Evolutionary conservation across 495 filamentous ascomycete genomes (phyloP), one percentile per base, ranked within the genome.

Genomic region (Chaetomium tenue): DNA sequence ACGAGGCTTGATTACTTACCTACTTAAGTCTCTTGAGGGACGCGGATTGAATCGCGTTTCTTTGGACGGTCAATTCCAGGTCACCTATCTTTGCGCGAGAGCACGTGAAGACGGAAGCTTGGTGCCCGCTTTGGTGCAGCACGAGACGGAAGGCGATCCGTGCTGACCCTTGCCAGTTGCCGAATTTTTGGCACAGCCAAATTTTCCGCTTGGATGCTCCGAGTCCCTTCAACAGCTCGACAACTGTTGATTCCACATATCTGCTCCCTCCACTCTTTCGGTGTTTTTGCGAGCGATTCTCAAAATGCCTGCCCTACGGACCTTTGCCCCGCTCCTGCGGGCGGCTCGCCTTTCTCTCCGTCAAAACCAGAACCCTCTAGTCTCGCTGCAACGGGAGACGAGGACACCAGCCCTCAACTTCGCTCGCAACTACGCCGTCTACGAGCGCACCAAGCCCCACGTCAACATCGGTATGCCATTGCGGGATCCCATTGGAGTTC

Each of bases 401-500:
- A 83, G 91, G 64, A 83, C 83, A 66, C 81, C 81, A 66, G 82
- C 88, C 72, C 82, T 86, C 73, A 87, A 88, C 79, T 79, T 86
- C 75, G 82, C 80, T 69, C 83, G 91, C 71, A 83, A 85, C 69
- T 87, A 94, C 72, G 92, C 91, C 57, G 88, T 85, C 68, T 98
- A 89, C 75, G 86, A 96, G 85, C 87, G 94, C 67, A 89, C 82
- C 74, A 98, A 98, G 83, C 94, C 95, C 58, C 94, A 98, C 74
- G 92, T 98, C 67, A 98, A 98, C 80, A 93, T 98, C 72, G 94
- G 91, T 92, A 84, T 69, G 82, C 62, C 39, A 12, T 12, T 25
- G n/a, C 63, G 50, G 23, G n/a, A 26, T 47, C 58, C 25, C 22
- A 60, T 46, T 59, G 23, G 11, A 5, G 26, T 55, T 42, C 66